A percentile compares a stretch with the other conserved stretches of the same genome.
These are phyloP conservation scores for Cylindrotheca fusiformis DNA, from an alignment of 108 stramenopile species.

Conservation along the genomic window DNA sequence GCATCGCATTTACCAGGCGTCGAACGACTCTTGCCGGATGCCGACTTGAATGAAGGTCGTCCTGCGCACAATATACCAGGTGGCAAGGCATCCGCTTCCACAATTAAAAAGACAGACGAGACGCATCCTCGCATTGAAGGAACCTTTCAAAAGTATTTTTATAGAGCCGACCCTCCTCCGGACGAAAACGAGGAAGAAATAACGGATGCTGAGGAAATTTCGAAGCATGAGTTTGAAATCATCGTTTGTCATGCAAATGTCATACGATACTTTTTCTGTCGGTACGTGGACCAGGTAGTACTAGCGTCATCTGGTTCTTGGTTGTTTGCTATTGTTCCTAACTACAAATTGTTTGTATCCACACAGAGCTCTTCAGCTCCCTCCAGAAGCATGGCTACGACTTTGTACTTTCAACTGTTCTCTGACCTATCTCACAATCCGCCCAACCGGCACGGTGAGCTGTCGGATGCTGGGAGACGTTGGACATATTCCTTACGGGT, in stretches of 20 bases:
- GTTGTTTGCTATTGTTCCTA: no score
- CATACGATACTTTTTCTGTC: slow-evolving; percentile 92
- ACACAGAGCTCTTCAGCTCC: slow-evolving; percentile 84
- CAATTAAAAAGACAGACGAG: slow-evolving; percentile 63
- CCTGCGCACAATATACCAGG: slow-evolving; percentile 79
- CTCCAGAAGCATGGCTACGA: slow-evolving; percentile 91
- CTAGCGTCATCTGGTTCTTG: no score
- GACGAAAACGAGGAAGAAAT: slow-evolving; percentile 6
- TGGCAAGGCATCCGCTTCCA: slow-evolving; percentile 46
- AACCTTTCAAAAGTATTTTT: slow-evolving; percentile 85
- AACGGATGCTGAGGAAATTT: slow-evolving; percentile 17
- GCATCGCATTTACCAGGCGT: slow-evolving; percentile 55
- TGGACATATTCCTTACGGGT: slow-evolving; percentile 73
- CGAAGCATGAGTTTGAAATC: slow-evolving; percentile 88
- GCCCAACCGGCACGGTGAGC: slow-evolving; percentile 82
- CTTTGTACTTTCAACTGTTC: slow-evolving; percentile 89
- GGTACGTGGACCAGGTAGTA: no score
- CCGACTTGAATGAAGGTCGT: slow-evolving; percentile 82
- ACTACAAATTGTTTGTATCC: no score
- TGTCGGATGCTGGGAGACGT: slow-evolving; percentile 88
- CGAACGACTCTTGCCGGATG: slow-evolving; percentile 62
- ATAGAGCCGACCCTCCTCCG: slow-evolving; percentile 55
- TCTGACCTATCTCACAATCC: slow-evolving; percentile 82
- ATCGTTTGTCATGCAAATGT: slow-evolving; percentile 95
- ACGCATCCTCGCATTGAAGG: slow-evolving; percentile 79